Percentiles rank a stretch among this genome's conserved stretches.
Conservation (phyloP, 345 rosid species). For the Eucalyptus sp. region DNA sequence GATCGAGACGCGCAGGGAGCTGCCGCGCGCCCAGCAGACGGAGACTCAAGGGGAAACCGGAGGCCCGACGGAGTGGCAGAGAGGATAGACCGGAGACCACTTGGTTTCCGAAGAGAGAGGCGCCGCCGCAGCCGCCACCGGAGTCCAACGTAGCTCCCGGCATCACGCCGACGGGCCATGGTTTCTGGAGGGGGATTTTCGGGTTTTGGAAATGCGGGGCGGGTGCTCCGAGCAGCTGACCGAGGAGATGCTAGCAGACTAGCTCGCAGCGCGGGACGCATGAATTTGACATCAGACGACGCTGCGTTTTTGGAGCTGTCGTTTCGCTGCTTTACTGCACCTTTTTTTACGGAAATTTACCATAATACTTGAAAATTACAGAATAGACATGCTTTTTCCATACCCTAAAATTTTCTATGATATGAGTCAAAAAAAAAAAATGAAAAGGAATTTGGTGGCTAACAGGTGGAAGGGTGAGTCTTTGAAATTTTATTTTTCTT, state of each 20-base stretch:
- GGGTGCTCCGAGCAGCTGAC: background rate
- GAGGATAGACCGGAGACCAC: constrained; percentile 34
- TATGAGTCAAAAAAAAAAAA: too few relatives aligned
- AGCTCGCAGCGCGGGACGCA: background rate
- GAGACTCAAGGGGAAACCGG: constrained; percentile 64
- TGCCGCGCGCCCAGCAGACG: constrained; percentile 73
- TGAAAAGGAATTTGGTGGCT: too few relatives aligned
- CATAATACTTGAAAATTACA: background rate
- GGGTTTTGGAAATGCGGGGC: constrained; percentile 11
- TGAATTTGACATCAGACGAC: background rate
- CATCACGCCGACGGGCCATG: constrained; percentile 13
- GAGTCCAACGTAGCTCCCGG: constrained; percentile 25
- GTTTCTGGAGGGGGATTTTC: background rate
- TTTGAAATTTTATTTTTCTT: too few relatives aligned
- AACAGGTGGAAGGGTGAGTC: too few relatives aligned
- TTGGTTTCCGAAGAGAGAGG: constrained; percentile 13
- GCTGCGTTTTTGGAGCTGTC: background rate
- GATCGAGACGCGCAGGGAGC: constrained; percentile 64
- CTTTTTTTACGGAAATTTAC: background rate
- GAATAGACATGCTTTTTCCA: background rate
- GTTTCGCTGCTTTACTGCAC: background rate
- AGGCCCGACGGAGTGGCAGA: constrained; percentile 47
- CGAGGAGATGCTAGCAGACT: background rate
- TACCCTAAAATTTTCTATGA: too few relatives aligned
- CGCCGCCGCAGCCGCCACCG: constrained; percentile 20